A percentile compares a stretch with the other conserved stretches of the same genome.
phyloP scores from a whole-genome alignment of 768 basidiomycete species.

The Mycena leptocephala region DNA sequence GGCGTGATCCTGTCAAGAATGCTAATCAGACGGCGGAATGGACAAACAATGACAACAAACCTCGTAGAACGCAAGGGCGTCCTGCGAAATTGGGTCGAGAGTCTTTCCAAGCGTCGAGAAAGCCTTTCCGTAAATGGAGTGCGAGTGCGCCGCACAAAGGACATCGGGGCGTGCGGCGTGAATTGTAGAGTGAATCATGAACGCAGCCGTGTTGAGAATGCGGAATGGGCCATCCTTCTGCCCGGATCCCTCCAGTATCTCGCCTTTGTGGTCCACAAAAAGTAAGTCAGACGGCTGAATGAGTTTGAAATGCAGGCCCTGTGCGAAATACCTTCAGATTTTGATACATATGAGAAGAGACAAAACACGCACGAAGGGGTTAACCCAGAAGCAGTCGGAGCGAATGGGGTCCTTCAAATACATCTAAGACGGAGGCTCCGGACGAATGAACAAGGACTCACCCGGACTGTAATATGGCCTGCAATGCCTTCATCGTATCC shows the following conservation, averaged over 20 bases:
- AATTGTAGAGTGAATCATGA: constrained; percentile 60
- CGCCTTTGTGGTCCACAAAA: constrained; percentile 56
- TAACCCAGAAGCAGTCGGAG: constrained; percentile 64
- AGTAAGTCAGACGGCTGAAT: constrained; percentile 63
- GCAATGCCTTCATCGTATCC: constrained; percentile 66
- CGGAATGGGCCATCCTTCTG: constrained; percentile 31
- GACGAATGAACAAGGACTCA: constrained; percentile 65
- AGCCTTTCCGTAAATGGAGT: constrained; percentile 65
- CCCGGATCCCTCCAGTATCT: constrained; percentile 47
- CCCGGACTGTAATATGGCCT: too few species aligned
- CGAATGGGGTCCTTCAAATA: constrained; percentile 51
- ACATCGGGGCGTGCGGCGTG: constrained; percentile 66
- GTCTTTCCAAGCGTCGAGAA: constrained; percentile 63
- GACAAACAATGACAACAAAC: constrained; percentile 1
- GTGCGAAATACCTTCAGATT: neutral
- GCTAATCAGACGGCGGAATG: too few species aligned
- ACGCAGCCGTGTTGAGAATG: constrained; percentile 51
- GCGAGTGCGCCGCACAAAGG: constrained; percentile 63
- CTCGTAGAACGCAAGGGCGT: constrained; percentile 60
- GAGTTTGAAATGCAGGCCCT: constrained; percentile 64
- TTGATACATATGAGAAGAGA: neutral
- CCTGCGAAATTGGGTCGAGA: constrained; percentile 62
- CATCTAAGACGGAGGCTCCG: neutral
- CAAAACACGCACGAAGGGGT: constrained; percentile 59
- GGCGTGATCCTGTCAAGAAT: constrained; percentile 54